phyloP scores from a whole-genome alignment of 2,329 filamentous ascomycete species.

The Bipolaris sorokiniana region DNA sequence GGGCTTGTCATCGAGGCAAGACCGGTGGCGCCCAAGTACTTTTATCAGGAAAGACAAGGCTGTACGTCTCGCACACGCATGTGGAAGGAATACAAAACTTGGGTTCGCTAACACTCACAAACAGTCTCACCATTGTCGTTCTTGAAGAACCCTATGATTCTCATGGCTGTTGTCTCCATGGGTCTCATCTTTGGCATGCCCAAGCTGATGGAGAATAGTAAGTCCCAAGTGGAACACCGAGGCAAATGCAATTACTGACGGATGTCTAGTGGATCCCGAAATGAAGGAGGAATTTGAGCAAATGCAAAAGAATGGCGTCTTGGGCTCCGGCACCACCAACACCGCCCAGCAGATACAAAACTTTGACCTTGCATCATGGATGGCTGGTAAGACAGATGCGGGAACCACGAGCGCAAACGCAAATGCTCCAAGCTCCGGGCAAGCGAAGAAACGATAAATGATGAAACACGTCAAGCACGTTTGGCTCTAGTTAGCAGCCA shows the following conservation, averaged over 20 bases:
- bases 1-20: constrained; percentile 65
- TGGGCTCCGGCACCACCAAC: constrained; percentile 51
- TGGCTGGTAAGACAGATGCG: constrained; percentile 62
- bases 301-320: constrained; percentile 77
- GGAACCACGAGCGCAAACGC: constrained; percentile 19
- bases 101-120: constrained; percentile 25
- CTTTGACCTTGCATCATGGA: constrained; percentile 72
- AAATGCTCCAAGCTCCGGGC: constrained; percentile 37
- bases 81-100: neutral
- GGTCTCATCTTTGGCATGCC: constrained; percentile 90
- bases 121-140: constrained; percentile 79
- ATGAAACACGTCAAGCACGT: neutral
- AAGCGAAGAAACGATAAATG: constrained; percentile 29
- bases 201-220: constrained; percentile 94
- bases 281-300: constrained; percentile 91
- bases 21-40: constrained; percentile 69
- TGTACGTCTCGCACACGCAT: constrained; percentile 63
- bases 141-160: constrained; percentile 94
- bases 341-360: constrained; percentile 62
- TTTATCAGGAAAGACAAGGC: constrained; percentile 75
- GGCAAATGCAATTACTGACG: constrained; percentile 14
- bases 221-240: constrained; percentile 47
- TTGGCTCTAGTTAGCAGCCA: neutral
- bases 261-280: constrained; percentile 88
- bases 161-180: constrained; percentile 85